Evolutionary conservation across 352 stramenopile species (phyloP), one percentile per base, ranked within the genome.

Genomic region (Phytophthora megakarya): DNA sequence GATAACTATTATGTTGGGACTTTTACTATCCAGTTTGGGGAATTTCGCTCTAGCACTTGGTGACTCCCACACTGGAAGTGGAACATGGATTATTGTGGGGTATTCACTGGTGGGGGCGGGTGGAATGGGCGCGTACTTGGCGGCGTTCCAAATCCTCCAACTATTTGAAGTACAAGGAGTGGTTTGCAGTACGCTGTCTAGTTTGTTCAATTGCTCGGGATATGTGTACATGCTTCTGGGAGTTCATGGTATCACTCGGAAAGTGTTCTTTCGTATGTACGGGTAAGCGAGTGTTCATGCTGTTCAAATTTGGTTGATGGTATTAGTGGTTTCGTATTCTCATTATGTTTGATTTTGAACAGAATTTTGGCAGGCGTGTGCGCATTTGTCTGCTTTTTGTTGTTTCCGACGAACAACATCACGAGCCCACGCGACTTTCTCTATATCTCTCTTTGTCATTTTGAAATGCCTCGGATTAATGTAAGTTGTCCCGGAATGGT

Each of bases 151-250:
- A 67, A 73, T 94, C n/a, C 67, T 93, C 5, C 81, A 93, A 54
- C 65, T 94, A 4, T 94, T 86, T 46, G 70, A 87, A 50, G 76
- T 83, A 1, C 86, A 94, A 73, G 86, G 84, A 0, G 71, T 92
- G 19, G 81, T 92, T 32, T 94, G 83, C 64, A 92, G 83, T 37
- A 85, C 77, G n/a, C 62, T 92, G 16, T 92, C 86, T 16, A 94
- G 86, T 38, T 62, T 94, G 38, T 94, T 94, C 57, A 94, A 94
- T 45, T 91, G 84, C 22, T 94, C 84, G 4, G 84, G 86, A 2
- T 94, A 93, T 50, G 60, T 94, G n/a, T 94, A 92, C 61, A 92
- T 94, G 86, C 55, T 90, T 16, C 73, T 94, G 28, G 63, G 63
- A n/a, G 26, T 70, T 3, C 73, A 89, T 58, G 71, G 69, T 8